Evolutionary conservation across 106 monocot species (phyloP), one percentile per base, ranked within the genome.

Genomic region (Chionographis japonica): DNA sequence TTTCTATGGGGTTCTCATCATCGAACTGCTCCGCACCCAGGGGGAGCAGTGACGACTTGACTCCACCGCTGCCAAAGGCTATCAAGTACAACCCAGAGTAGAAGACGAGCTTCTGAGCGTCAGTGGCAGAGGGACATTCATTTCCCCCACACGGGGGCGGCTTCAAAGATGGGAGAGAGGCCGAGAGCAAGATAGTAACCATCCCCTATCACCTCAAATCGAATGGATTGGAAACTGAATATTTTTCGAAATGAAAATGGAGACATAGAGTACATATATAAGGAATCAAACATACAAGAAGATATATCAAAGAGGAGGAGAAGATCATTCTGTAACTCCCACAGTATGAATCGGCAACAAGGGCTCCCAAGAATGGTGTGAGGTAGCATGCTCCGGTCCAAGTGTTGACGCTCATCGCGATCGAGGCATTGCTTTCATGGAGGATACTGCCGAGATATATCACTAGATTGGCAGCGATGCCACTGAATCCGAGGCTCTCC

Each of bases 381-480:
- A 85, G 50, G 56, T 46, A 85, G 50, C 73, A 55, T 9, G 84
- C 75, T 42, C 84, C 84, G 27, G 72, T 43, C 76, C 75, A 84
- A n/a, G 68, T 76, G 2, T 76, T 66, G 42, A 73, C 52, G 40
- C 54, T 76, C 2, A 42, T 65, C 15, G 76, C 79, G 4, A 59
- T 72, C 7, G 67, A 62, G 3, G 79, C 41, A 66, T 85, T 85
- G 72, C 60, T 77, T 67, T 85, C 77, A 15, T 50, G 65, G 3
- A 85, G 46, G 8, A 77, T 11, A 36, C 12, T 66, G 73, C 52
- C 52, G 14, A 80, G 84, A 43, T 74, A 85, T 20, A 74, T 57
- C 1, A 80, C 73, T 12, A 85, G 49, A 39, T 85, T 85, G 2
- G 68, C 70, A n/a, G 72, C 27, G 12, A 85, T 73, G 42, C 84